phyloP scores from a whole-genome alignment of 2,329 filamentous ascomycete genomes.

The Didymella glomerata region DNA sequence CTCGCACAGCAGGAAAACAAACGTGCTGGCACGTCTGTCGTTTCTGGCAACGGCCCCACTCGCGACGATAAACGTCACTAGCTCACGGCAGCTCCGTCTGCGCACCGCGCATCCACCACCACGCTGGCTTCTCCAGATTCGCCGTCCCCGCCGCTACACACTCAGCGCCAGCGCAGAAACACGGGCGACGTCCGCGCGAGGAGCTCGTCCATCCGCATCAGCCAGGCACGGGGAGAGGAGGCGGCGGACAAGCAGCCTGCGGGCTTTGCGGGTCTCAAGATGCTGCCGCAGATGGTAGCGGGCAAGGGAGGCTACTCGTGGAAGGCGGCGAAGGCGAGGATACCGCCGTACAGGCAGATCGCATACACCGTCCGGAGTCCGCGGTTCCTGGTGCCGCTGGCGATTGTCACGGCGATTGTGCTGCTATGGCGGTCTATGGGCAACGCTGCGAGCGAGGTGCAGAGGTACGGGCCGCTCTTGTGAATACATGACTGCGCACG shows the following conservation, averaged over 20 bases:
- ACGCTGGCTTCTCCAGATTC: slow-evolving; percentile 43
- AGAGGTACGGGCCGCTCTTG: slow-evolving; percentile 70
- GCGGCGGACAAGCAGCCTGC: slow-evolving; percentile 33
- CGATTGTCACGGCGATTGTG: slow-evolving; percentile 73
- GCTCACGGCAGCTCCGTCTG: slow-evolving; percentile 14
- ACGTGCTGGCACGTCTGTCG: slow-evolving; percentile 16
- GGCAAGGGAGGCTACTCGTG: slow-evolving; percentile 72
- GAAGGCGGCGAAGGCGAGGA: slow-evolving; percentile 83
- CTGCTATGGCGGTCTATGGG: slow-evolving; percentile 89
- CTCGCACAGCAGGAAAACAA: slow-evolving; percentile 5
- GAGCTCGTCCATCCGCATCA: slow-evolving; percentile 45
- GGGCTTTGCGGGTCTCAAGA: slow-evolving; percentile 52
- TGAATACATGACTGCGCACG: background rate
- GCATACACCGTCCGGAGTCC: slow-evolving; percentile 74
- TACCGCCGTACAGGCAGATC: slow-evolving; percentile 77
- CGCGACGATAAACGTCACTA: slow-evolving; percentile 11
- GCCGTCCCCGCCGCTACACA: slow-evolving; percentile 37
- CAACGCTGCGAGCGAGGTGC: slow-evolving; percentile 83
- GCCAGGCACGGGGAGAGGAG: slow-evolving; percentile 42
- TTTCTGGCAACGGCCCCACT: slow-evolving; percentile 21
- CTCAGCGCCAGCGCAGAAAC: slow-evolving; percentile 42
- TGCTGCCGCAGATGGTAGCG: slow-evolving; percentile 80
- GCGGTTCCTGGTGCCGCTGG: slow-evolving; percentile 78
- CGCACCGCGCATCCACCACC: slow-evolving; percentile 26
- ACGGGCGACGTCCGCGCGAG: slow-evolving; percentile 39